Percentiles rank a stretch among this genome's conserved stretches.
Conservation (phyloP, 73 alveolate genomes). For the Symbiodinium natans region DNA sequence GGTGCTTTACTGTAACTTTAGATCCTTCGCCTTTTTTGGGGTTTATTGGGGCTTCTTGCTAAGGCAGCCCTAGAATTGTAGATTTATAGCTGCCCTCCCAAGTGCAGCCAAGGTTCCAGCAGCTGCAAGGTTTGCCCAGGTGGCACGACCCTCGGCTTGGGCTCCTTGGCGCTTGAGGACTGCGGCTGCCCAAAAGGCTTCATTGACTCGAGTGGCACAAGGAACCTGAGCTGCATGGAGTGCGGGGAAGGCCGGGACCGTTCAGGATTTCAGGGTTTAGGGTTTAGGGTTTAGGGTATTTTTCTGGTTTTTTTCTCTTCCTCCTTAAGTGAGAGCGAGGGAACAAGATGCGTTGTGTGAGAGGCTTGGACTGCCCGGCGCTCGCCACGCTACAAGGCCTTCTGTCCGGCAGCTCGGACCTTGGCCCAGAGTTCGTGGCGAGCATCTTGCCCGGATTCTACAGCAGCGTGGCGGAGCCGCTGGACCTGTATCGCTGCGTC, state of each 20-base stretch:
- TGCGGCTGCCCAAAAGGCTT: not conserved
- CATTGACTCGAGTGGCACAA: not conserved
- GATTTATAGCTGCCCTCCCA: too few relatives aligned
- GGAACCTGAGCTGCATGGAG: not conserved
- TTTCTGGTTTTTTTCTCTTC: too few relatives aligned
- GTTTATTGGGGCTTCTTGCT: too few relatives aligned
- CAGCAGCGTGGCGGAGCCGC: not conserved
- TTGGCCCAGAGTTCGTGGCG: not conserved
- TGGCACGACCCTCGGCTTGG: not conserved
- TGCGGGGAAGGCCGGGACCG: not conserved
- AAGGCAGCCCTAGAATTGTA: too few relatives aligned
- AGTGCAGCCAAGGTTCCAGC: too few relatives aligned
- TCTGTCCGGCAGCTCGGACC: not conserved
- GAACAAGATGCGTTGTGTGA: not conserved
- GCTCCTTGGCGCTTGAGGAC: not conserved
- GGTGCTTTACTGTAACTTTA: too few relatives aligned
- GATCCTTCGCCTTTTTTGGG: too few relatives aligned
- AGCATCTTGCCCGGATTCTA: not conserved
- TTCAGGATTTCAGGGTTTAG: too few relatives aligned
- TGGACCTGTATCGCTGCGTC: not conserved
- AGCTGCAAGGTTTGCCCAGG: not conserved
- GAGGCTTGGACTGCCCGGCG: not conserved
- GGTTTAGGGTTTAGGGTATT: too few relatives aligned
- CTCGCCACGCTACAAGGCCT: not conserved
- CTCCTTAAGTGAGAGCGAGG: too few relatives aligned